Evolutionary conservation across 2,329 filamentous ascomycete species (phyloP).

Genomic region (Phoma sp.): DNA sequence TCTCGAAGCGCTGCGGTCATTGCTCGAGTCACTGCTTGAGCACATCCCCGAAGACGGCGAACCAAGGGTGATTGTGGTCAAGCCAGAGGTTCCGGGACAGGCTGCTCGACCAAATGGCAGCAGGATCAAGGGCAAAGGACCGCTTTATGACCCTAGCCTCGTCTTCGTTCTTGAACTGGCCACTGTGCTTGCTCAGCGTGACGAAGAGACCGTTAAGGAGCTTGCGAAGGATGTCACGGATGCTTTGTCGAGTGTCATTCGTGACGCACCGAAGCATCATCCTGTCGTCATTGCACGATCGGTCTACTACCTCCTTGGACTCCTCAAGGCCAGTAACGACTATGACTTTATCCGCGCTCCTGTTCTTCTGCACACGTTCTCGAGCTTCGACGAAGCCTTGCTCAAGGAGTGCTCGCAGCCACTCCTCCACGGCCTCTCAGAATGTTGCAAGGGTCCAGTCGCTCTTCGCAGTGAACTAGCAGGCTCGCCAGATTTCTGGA

Average conservation of each 20-base stretch:
- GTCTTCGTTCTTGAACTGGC: constrained; percentile 92
- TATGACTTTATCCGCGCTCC: constrained; percentile 91
- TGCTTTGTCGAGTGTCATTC: constrained; percentile 79
- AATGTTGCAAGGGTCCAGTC: constrained; percentile 79
- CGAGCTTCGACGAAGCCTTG: constrained; percentile 80
- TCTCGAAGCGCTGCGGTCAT: constrained; percentile 62
- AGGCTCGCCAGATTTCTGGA: constrained; percentile 97
- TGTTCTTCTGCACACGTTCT: constrained; percentile 89
- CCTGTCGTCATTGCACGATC: constrained; percentile 83
- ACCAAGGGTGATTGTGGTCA: constrained; percentile 84
- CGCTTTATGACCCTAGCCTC: constrained; percentile 82
- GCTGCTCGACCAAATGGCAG: constrained; percentile 67
- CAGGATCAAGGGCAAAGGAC: constrained; percentile 62
- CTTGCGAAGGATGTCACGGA: constrained; percentile 83
- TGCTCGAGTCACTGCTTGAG: constrained; percentile 77
- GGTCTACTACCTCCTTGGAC: constrained; percentile 83
- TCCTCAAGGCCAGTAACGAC: constrained; percentile 86
- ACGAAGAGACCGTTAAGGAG: constrained; percentile 73
- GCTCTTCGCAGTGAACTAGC: constrained; percentile 90
- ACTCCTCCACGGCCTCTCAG: constrained; percentile 78
- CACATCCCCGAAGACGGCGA: constrained; percentile 88
- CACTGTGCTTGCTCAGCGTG: constrained; percentile 79
- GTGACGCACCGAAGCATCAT: constrained; percentile 81
- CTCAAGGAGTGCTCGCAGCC: constrained; percentile 78
- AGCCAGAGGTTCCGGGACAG: constrained; percentile 76